These are phyloP conservation scores for Acanthamoeba royreba DNA, from an alignment of 208 protist species.

Conservation along the genomic window DNA sequence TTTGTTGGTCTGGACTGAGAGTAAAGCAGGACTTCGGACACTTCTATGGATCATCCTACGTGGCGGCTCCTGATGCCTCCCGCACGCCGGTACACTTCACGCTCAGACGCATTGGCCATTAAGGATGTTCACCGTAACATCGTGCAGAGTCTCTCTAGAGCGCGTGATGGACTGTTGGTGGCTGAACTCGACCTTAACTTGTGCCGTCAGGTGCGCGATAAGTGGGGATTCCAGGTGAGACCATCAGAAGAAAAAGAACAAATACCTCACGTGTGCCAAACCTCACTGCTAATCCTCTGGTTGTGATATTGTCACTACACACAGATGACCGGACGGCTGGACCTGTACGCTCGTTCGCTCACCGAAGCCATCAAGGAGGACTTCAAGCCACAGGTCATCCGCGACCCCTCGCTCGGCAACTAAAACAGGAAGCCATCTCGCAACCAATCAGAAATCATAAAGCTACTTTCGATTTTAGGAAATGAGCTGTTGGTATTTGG, in stretches of 20 bases:
- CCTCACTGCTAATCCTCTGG: not conserved
- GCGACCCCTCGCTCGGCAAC: slow-evolving; percentile 42
- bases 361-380: slow-evolving; percentile 63
- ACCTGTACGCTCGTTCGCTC: slow-evolving; percentile 75
- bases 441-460: no score
- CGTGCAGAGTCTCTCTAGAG: slow-evolving; percentile 68
- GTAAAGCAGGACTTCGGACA: slow-evolving; percentile 87
- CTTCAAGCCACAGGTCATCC: slow-evolving; percentile 78
- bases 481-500: no score
- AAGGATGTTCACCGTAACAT: no score
- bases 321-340: slow-evolving; percentile 68
- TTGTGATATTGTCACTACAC: no score
- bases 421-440: no score
- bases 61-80: slow-evolving; percentile 78
- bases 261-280: slow-evolving; percentile 1
- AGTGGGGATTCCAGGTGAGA: slow-evolving; percentile 84
- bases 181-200: slow-evolving; percentile 86
- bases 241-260: not conserved
- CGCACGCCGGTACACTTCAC: slow-evolving; percentile 73
- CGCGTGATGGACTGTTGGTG: slow-evolving; percentile 81
- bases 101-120: not conserved
- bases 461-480: no score
- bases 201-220: slow-evolving; percentile 80
- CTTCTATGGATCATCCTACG: slow-evolving; percentile 86
- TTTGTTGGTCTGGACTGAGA: not conserved